Percentiles rank a stretch among this genome's conserved stretches.
These are phyloP conservation scores for Leptomonas seymouri DNA, from an alignment of 208 protist species.

Conservation along the genomic window DNA sequence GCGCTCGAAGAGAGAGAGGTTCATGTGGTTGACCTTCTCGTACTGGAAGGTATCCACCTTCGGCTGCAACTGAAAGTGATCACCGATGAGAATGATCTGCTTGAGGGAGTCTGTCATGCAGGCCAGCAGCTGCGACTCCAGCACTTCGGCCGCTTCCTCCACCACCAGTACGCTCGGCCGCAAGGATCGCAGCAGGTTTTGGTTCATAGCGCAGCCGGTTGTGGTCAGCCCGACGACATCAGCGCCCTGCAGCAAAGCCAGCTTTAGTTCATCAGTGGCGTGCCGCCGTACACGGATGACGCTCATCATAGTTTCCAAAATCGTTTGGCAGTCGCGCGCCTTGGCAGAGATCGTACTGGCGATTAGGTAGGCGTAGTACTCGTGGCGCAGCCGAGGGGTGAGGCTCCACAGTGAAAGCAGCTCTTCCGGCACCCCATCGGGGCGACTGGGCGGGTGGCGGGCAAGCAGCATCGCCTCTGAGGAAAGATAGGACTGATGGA, in stretches of 20 bases:
- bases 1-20: slow-evolving; percentile 92
- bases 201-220: slow-evolving; percentile 92
- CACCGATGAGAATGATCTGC: slow-evolving; percentile 92
- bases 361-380: slow-evolving; percentile 89
- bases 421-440: slow-evolving; percentile 63
- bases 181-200: slow-evolving; percentile 84
- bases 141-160: slow-evolving; percentile 94
- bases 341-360: slow-evolving; percentile 70
- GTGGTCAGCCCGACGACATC: slow-evolving; percentile 95
- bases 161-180: slow-evolving; percentile 89
- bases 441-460: slow-evolving; percentile 50
- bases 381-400: slow-evolving; percentile 64
- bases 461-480: slow-evolving; percentile 71
- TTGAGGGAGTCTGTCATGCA: slow-evolving; percentile 91
- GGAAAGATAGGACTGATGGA: slow-evolving; percentile 78
- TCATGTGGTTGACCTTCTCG: slow-evolving; percentile 86
- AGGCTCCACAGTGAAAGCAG: slow-evolving; percentile 88
- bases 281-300: slow-evolving; percentile 80
- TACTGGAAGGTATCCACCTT: slow-evolving; percentile 92
- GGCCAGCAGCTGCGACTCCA: slow-evolving; percentile 92
- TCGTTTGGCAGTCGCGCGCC: slow-evolving; percentile 70
- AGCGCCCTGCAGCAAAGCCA: slow-evolving; percentile 75
- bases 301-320: slow-evolving; percentile 78
- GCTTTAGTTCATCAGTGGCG: slow-evolving; percentile 79
- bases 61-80: slow-evolving; percentile 93